These are phyloP conservation scores for Neonectria magnoliae DNA, from an alignment of 2,329 filamentous ascomycete genomes.

Conservation along the genomic window DNA sequence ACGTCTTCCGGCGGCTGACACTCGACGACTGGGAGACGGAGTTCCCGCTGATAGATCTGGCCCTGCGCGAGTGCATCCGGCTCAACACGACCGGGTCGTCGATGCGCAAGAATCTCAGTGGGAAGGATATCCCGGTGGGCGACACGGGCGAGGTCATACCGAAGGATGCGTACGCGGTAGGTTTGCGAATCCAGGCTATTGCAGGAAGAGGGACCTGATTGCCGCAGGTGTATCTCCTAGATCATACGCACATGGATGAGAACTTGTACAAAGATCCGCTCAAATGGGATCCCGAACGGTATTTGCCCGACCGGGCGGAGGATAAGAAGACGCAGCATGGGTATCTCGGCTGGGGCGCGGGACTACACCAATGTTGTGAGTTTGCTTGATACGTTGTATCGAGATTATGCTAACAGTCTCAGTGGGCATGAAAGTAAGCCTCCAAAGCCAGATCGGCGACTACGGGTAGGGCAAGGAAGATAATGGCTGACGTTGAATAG, in stretches of 20 bases:
- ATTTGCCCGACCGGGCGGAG: slow-evolving; percentile 57
- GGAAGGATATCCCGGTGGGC: slow-evolving; percentile 56
- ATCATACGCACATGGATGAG: slow-evolving; percentile 60
- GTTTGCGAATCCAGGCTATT: neutral
- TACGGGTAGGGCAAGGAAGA: neutral
- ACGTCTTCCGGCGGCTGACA: slow-evolving; percentile 55
- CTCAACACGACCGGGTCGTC: slow-evolving; percentile 58
- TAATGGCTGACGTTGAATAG: slow-evolving; percentile 29
- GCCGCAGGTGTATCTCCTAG: slow-evolving; percentile 52
- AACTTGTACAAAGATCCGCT: slow-evolving; percentile 59
- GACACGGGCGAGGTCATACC: slow-evolving; percentile 61
- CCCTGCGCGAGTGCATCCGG: slow-evolving; percentile 64
- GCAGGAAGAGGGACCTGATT: neutral
- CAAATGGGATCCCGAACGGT: slow-evolving; percentile 62
- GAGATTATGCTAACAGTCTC: neutral
- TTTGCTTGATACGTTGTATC: neutral
- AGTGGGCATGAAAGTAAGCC: slow-evolving; percentile 1
- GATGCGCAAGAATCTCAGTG: slow-evolving; percentile 62
- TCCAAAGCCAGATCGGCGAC: neutral
- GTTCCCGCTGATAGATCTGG: slow-evolving; percentile 62
- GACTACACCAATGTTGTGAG: slow-evolving; percentile 50
- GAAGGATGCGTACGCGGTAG: slow-evolving; percentile 54
- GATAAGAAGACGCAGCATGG: slow-evolving; percentile 47
- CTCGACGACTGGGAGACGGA: slow-evolving; percentile 65
- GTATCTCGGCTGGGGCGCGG: slow-evolving; percentile 50